A percentile compares a stretch with the other conserved stretches of the same genome.
Evolutionary conservation across 2,329 filamentous ascomycete species (phyloP).

Genomic region (Alternaria incomplexa): DNA sequence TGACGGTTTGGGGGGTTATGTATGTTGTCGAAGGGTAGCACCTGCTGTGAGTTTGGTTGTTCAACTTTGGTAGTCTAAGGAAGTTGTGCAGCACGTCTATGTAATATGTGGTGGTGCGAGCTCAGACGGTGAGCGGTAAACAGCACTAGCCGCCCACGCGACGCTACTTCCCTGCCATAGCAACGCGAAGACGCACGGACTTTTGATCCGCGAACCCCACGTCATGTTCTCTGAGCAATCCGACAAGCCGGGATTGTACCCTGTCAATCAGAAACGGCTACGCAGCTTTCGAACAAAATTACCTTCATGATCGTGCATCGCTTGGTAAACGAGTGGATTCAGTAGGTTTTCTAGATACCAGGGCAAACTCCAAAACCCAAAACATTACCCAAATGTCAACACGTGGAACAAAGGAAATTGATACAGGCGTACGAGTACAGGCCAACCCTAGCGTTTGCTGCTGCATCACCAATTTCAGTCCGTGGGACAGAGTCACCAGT

Average conservation of each 20-base stretch:
- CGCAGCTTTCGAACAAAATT: background rate
- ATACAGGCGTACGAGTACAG: background rate
- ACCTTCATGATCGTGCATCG: background rate
- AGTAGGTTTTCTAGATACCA: background rate
- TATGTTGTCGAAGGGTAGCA: constrained; percentile 9
- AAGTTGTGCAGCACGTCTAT: constrained; percentile 15
- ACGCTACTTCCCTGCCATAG: constrained; percentile 29
- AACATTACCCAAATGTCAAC: background rate
- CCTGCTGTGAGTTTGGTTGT: constrained; percentile 4
- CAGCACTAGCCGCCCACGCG: constrained; percentile 26
- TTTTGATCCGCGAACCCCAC: constrained; percentile 6
- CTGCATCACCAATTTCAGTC: background rate
- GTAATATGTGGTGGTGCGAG: constrained; percentile 23
- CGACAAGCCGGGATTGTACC: background rate
- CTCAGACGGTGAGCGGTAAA: constrained; percentile 28
- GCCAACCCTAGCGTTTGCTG: background rate
- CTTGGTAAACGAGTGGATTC: background rate
- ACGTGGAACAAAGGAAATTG: background rate
- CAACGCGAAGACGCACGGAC: constrained; percentile 30
- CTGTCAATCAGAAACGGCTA: background rate
- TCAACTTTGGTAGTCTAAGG: constrained; percentile 12
- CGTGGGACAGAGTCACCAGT: background rate
- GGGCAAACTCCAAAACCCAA: background rate
- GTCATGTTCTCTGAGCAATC: constrained; percentile 1
- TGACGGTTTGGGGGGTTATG: constrained; percentile 32